Base-by-base conservation (phyloP, 2,329 filamentous ascomycete species). In the Hypoxylon sp. region DNA sequence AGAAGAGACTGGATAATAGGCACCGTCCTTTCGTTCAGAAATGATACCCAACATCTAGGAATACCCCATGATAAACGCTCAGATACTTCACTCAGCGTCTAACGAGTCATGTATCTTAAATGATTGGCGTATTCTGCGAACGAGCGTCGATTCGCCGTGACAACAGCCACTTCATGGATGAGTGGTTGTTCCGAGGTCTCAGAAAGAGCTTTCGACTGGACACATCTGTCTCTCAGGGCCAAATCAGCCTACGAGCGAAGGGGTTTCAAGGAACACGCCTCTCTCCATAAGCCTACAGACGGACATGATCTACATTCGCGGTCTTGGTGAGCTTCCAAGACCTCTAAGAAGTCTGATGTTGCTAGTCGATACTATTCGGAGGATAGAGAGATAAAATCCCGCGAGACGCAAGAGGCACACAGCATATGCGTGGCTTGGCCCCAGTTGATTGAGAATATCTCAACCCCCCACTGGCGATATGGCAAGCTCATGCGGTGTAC, bases 401-500 rank as follows among this genome's bases (percentile, higher is more conserved):
- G 35, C 18, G 17, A 38, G 35, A 38, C 8, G 15, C 17, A 18
- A 38, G 4, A 20, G 8, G 35, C 38, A n/a, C 9, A 15, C n/a
- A 37, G 11, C 1, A 15, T 35, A 17, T 17, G 31, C n/a, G 31
- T 15, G n/a, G 15, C n/a, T 35, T 31, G 13, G n/a, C 29, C 11
- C 11, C 29, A 35, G 17, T 13, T 35, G 31, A 35, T 27, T 8
- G 31, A 18, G 48, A 47, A 15, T 42, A 24, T 43, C 35, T 40
- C 35, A 42, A n/a, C 45, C 40, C 55, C 51, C 46, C 48, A 33
- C 56, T 43, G 27, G 9, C 45, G 48, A 52, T 41, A 63, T 49
- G 17, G 18, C 18, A 21, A 51, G 53, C 60, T 63, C 55, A 60
- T 60, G 42, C 47, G 41, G 43, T 42, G 42, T 56, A 43, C 35